Conservation (phyloP, 2,329 filamentous ascomycete genomes). For the Hypoxylon sp. region DNA sequence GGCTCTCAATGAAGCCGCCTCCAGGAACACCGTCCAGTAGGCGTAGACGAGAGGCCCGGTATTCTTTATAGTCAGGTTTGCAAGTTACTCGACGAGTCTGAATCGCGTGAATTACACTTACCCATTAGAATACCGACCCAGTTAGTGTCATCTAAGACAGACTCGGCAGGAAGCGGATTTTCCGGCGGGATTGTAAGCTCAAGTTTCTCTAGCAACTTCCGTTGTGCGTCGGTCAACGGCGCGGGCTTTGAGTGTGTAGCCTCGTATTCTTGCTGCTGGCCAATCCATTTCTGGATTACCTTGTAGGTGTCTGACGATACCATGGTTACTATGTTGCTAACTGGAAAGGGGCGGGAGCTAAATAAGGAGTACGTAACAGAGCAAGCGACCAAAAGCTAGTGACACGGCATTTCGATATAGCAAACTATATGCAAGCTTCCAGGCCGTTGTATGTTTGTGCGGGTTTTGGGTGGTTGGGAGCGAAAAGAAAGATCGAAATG, state of each 20-base stretch:
- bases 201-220: conserved; percentile 57
- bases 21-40: conserved; percentile 8
- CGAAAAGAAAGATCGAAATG: background rate
- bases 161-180: conserved; percentile 37
- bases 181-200: conserved; percentile 44
- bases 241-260: conserved; percentile 50
- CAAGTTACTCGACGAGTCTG: conserved; percentile 35
- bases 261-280: conserved; percentile 55
- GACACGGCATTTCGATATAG: too few relatives aligned
- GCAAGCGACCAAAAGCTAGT: background rate
- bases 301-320: conserved; percentile 42
- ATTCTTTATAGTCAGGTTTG: conserved; percentile 51
- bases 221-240: conserved; percentile 55
- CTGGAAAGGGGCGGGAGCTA: too few relatives aligned
- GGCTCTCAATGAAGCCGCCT: conserved; percentile 42
- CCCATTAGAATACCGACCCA: conserved; percentile 57
- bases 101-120: conserved; percentile 39
- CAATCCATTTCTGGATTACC: conserved; percentile 46
- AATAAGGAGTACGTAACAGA: background rate
- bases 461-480: background rate
- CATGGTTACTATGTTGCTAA: conserved; percentile 13
- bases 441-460: background rate
- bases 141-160: conserved; percentile 50
- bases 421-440: background rate
- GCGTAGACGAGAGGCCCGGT: conserved; percentile 45